These are phyloP conservation scores for Selenicereus undatus DNA, from an alignment of 148 eudicot species.

Conservation along the genomic window DNA sequence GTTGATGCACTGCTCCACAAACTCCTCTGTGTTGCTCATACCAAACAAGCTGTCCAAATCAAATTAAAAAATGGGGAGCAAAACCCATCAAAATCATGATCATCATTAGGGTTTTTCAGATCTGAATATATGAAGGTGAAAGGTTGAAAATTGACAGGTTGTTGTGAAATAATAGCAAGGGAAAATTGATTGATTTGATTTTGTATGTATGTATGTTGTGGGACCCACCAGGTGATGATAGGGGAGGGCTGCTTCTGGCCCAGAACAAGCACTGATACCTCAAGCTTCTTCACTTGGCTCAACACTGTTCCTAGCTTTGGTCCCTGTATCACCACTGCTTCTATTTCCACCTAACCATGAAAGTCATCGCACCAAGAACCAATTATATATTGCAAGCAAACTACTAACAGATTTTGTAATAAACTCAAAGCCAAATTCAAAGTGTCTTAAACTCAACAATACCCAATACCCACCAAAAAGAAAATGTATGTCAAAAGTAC, in stretches of 20 bases:
- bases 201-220: background rate
- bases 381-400: background rate
- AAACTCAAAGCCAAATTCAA: background rate
- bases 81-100: constrained; percentile 15
- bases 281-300: constrained; percentile 55
- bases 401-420: background rate
- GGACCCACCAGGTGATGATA: constrained; percentile 52
- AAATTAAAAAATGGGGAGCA: too few species aligned
- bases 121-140: background rate
- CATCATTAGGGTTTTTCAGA: background rate
- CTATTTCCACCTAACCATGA: constrained; percentile 42
- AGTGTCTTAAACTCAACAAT: background rate
- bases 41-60: constrained; percentile 56
- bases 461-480: background rate
- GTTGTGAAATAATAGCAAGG: background rate
- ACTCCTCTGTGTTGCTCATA: constrained; percentile 62
- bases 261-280: constrained; percentile 44
- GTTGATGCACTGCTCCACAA: constrained; percentile 89
- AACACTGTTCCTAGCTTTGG: constrained; percentile 43
- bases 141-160: background rate
- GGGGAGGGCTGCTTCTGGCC: constrained; percentile 71
- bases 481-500: background rate
- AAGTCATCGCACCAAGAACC: background rate
- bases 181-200: background rate
- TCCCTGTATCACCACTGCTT: constrained; percentile 45